phyloP scores from a whole-genome alignment of 805 yeast species.

The Saturnispora saitoi region DNA sequence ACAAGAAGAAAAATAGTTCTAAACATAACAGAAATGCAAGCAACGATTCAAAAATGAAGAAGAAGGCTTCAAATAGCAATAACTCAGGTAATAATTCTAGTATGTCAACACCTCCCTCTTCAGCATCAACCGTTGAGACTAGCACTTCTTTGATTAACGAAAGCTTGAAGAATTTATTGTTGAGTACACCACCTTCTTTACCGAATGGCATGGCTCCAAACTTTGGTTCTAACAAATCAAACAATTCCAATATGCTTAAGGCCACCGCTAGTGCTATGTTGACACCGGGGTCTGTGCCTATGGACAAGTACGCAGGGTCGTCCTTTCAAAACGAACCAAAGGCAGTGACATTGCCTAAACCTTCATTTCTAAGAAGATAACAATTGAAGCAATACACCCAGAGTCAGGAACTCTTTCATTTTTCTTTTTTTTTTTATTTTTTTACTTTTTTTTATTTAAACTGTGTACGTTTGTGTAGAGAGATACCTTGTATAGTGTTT shows the following conservation, averaged over 20 bases:
- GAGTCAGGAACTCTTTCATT: background rate
- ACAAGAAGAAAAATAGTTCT: background rate
- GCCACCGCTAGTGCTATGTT: conserved; percentile 11
- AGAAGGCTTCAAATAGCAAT: background rate
- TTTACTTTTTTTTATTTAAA: background rate
- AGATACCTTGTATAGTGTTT: background rate
- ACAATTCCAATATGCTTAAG: conserved; percentile 1
- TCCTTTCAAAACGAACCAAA: conserved; percentile 50
- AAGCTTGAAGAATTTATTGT: background rate
- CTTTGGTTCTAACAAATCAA: conserved; percentile 9
- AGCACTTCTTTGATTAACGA: background rate
- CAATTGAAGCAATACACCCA: background rate
- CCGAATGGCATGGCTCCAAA: conserved; percentile 15
- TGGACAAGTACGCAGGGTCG: conserved; percentile 42
- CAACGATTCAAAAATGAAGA: conserved; percentile 8
- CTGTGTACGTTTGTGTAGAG: background rate
- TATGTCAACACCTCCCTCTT: background rate
- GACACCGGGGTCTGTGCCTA: conserved; percentile 11
- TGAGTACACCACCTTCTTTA: conserved; percentile 5
- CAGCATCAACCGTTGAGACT: background rate
- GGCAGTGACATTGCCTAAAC: conserved; percentile 47
- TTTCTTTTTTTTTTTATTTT: background rate
- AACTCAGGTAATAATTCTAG: background rate
- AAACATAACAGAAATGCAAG: conserved; percentile 7
- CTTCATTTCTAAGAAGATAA: conserved; percentile 32